A percentile compares a stretch with the other conserved stretches of the same genome.
Conservation (phyloP, 2,329 filamentous ascomycete genomes). For the Drechslerella dactyloides region DNA sequence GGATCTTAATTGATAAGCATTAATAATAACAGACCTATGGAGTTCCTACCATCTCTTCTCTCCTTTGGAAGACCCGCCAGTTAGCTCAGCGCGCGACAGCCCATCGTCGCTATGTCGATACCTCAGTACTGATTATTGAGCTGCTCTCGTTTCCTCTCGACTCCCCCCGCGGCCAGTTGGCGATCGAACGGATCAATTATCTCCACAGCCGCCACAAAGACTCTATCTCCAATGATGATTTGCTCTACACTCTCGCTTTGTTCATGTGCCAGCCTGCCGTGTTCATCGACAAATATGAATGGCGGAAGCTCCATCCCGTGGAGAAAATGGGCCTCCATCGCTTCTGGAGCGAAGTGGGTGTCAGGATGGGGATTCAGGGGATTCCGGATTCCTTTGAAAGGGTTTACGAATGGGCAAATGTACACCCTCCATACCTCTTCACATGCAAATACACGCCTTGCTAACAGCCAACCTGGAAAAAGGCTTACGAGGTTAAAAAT, state of each 20-base stretch:
- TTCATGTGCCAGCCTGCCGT: conserved; percentile 71
- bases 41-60: conserved; percentile 64
- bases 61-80: conserved; percentile 63
- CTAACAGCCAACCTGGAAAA: not conserved
- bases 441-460: conserved; percentile 59
- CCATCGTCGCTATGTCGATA: conserved; percentile 65
- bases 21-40: conserved; percentile 62
- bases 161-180: conserved; percentile 61
- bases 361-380: conserved; percentile 69
- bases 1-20: not conserved
- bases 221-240: conserved; percentile 67
- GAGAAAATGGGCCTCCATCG: conserved; percentile 72
- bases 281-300: conserved; percentile 72
- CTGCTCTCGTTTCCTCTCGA: conserved; percentile 60
- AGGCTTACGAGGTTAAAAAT: conserved; percentile 65
- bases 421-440: not conserved
- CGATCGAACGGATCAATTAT: conserved; percentile 70
- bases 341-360: conserved; percentile 74
- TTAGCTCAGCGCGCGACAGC: conserved; percentile 61
- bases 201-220: conserved; percentile 67
- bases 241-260: conserved; percentile 70
- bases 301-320: conserved; percentile 70
- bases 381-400: conserved; percentile 62
- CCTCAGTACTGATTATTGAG: conserved; percentile 62
- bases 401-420: conserved; percentile 63